Base-by-base conservation (phyloP, 352 stramenopile species). In the Phytophthora citrophthora region DNA sequence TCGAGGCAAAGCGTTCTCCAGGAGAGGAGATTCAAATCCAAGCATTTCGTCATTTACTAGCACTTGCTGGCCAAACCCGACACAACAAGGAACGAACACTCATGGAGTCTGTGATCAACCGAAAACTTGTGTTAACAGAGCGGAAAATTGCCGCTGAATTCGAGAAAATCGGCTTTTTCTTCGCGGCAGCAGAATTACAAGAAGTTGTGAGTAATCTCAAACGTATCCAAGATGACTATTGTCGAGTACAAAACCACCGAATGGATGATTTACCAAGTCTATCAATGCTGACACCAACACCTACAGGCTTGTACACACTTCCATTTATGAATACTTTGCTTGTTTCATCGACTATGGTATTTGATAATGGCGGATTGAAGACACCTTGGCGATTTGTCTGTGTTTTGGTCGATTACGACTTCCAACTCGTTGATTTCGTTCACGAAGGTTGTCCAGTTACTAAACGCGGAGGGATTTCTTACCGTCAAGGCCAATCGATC, bases 241-340 rank as follows among this genome's bases (percentile, higher is more conserved):
- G 77, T 31, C 67, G 63, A 31, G 72, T 76, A 12, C 79, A 83
- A 10, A 70, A 70, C 13, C 64, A 73, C 39, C 77, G 78, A 38
- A 88, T 88, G 61, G 80, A 91, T 16, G 76, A 89, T 39, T 60
- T 90, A 5, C 80, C 79, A 26, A 85, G 72, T 32, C 65, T 91
- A 48, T 89, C 82, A 1, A 81, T 89, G 63, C 46, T 88, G 1
- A 55, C 64, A 0, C 78, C 82, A 20, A 76, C 76, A 4, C 15
- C 68, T 15, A 56, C 54, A 2, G 82, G 78, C 1, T 23, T 80
- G 24, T 91, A 90, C 59, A 49, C 40, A 3, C 68, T 89, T 13
- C 82, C 80, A 2, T 68, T 86, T 12, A 57, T 89, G 27, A 78
- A 73, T 27, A 65, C 64, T 7, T 27, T 86, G 1, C 68, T 82